Evolutionary conservation across 108 stramenopile genomes (phyloP), one percentile per base, ranked within the genome.

Genomic region (Pseudonitzschia pungens): DNA sequence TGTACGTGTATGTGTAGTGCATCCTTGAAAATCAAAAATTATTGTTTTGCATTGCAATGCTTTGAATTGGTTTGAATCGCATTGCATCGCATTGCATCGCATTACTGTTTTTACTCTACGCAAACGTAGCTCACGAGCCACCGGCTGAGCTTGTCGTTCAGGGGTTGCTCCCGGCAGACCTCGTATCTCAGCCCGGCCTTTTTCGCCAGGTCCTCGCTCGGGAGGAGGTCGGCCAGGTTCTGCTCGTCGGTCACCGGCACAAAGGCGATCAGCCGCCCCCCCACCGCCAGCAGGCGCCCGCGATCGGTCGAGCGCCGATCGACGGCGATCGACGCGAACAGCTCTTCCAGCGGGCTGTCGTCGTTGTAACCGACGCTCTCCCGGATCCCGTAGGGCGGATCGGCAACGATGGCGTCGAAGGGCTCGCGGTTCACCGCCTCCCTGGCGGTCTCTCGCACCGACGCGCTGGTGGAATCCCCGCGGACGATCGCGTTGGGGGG

Each of bases 361-460:
- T 69, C 66, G 22, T 72, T 80, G 73, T 74, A 75, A 15, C 65
- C 68, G 12, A 33, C 71, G 10, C 74, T 72, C 76, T 93, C 89
- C 55, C 92, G 81, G 56, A 86, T 87, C 21, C 89, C 88, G 72
- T 90, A 93, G 6, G 92, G 92, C 28, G 89, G 89, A 78, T 93
- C 92, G 1, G 89, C 85, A 41, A 93, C 68, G 58, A 89, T 90
- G 28, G 63, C 74, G 81, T 95, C 94, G 75, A 95, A 95, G 28
- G 85, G 77, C 14, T 53, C 69, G 45, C 59, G 24, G 2, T 22
- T 45, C 0, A 72, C 44, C 22, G 80, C 81, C 15, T 11, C 40
- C 52, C 82, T 76, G 1, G 87, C 90, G 60, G 71, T 36, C 0
- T 81, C 51, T 43, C 94, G 86, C 4, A 90, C 69, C 2, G 14